A percentile compares a stretch with the other conserved stretches of the same genome.
These are phyloP conservation scores for Elongisporangium anandrum DNA, from an alignment of 352 stramenopile species.

Conservation along the genomic window DNA sequence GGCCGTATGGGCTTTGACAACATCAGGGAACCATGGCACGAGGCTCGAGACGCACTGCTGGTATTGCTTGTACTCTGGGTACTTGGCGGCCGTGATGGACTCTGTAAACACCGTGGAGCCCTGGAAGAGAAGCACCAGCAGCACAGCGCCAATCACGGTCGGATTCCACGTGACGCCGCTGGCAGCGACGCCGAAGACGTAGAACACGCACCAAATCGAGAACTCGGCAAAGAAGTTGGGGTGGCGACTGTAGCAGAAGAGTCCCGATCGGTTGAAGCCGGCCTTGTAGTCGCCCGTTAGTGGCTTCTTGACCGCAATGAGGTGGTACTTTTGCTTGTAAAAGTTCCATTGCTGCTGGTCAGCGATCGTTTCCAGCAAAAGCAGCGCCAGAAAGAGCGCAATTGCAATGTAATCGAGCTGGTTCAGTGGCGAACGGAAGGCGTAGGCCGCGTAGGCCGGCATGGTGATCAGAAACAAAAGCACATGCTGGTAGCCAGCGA, in stretches of 20 bases:
- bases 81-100: constrained; percentile 86
- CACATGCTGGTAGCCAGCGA: constrained; percentile 87
- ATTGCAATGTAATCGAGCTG: constrained; percentile 57
- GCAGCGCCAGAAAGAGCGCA: constrained; percentile 56
- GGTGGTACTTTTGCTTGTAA: constrained; percentile 84
- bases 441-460: constrained; percentile 67
- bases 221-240: constrained; percentile 94
- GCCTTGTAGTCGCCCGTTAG: constrained; percentile 65
- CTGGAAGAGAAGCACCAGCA: constrained; percentile 88
- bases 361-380: constrained; percentile 81
- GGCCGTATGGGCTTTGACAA: neutral
- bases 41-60: constrained; percentile 65
- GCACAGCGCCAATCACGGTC: constrained; percentile 67
- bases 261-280: constrained; percentile 80
- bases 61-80: constrained; percentile 87
- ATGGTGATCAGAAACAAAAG: constrained; percentile 77
- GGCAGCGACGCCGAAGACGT: constrained; percentile 83
- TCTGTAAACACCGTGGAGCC: constrained; percentile 89
- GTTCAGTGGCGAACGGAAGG: constrained; percentile 50
- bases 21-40: constrained; percentile 45
- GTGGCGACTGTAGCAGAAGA: constrained; percentile 91
- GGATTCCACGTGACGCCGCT: constrained; percentile 56
- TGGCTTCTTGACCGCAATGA: constrained; percentile 41
- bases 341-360: constrained; percentile 93
- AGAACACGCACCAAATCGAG: constrained; percentile 88